Evolutionary conservation across 768 basidiomycete genomes (phyloP).

Genomic region (Strobilomyces echinocephalus): DNA sequence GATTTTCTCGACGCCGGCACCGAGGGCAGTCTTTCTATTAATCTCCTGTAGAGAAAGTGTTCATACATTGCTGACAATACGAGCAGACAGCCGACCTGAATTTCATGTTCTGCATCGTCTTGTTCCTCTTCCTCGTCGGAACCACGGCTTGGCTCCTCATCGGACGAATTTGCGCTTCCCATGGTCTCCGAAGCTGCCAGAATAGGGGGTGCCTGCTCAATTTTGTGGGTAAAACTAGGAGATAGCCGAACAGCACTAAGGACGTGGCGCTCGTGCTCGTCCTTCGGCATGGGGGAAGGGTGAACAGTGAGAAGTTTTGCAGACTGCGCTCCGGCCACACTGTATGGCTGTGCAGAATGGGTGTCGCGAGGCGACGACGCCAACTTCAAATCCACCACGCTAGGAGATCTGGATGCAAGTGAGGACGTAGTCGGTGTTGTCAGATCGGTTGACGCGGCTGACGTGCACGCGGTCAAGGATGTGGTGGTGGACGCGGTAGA

Average conservation of each 20-base stretch:
- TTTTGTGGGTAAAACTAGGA: conserved; percentile 13
- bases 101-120: conserved; percentile 15
- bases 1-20: conserved; percentile 35
- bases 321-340: neutral
- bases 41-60: conserved; percentile 19
- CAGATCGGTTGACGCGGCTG: conserved; percentile 12
- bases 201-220: conserved; percentile 5
- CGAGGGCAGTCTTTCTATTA: conserved; percentile 29
- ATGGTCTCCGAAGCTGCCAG: conserved; percentile 10
- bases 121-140: conserved; percentile 13
- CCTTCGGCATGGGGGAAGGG: neutral
- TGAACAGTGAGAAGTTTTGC: neutral
- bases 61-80: neutral
- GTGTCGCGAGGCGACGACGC: neutral
- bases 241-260: conserved; percentile 25
- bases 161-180: conserved; percentile 5
- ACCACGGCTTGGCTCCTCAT: neutral
- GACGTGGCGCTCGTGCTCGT: conserved; percentile 20
- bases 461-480: conserved; percentile 21
- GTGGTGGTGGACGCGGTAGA: conserved; percentile 23
- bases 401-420: conserved; percentile 19
- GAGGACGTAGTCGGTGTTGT: conserved; percentile 20
- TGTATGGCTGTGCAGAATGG: neutral
- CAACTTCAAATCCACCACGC: conserved; percentile 14
- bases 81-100: conserved; percentile 13